These are phyloP conservation scores for Cerrena zonata DNA, from an alignment of 1,284 basidiomycete species.

Conservation along the genomic window DNA sequence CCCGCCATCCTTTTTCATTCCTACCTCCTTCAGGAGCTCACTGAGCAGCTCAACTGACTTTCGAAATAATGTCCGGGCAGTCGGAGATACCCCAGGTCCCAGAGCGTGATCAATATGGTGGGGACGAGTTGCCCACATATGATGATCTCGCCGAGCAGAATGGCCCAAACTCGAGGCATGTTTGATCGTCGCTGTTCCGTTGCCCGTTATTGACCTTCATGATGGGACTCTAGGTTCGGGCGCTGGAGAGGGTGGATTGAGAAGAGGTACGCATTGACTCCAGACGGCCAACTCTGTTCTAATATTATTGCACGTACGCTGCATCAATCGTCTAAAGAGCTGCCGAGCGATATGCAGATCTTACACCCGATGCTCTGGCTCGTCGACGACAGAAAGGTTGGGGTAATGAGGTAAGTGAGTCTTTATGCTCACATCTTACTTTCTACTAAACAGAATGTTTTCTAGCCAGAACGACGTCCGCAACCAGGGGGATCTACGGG, in stretches of 20 bases:
- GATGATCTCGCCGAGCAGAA: slow-evolving; percentile 66
- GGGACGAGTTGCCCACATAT: slow-evolving; percentile 66
- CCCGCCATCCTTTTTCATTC: background rate
- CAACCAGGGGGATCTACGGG: background rate
- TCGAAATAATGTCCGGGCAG: slow-evolving; percentile 16
- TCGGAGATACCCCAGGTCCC: slow-evolving; percentile 22
- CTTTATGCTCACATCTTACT: background rate
- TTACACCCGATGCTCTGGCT: slow-evolving; percentile 50
- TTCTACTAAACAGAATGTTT: background rate
- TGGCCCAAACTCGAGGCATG: slow-evolving; percentile 70
- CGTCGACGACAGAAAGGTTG: slow-evolving; percentile 64
- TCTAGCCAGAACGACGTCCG: background rate
- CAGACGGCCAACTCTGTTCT: slow-evolving; percentile 7
- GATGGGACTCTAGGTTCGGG: slow-evolving; percentile 53
- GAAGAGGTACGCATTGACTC: slow-evolving; percentile 49
- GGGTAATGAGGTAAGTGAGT: slow-evolving; percentile 39
- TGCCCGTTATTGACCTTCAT: background rate
- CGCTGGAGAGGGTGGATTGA: slow-evolving; percentile 81
- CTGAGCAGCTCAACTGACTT: background rate
- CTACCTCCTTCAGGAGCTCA: background rate
- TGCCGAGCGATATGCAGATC: slow-evolving; percentile 69
- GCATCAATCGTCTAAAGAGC: slow-evolving; percentile 43
- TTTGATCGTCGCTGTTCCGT: slow-evolving; percentile 13
- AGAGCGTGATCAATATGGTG: slow-evolving; percentile 58
- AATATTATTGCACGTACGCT: slow-evolving; percentile 2